Percentiles rank a stretch among this genome's conserved stretches.
Conservation (phyloP, 768 basidiomycete genomes). For the Leucocoprinus sp. region DNA sequence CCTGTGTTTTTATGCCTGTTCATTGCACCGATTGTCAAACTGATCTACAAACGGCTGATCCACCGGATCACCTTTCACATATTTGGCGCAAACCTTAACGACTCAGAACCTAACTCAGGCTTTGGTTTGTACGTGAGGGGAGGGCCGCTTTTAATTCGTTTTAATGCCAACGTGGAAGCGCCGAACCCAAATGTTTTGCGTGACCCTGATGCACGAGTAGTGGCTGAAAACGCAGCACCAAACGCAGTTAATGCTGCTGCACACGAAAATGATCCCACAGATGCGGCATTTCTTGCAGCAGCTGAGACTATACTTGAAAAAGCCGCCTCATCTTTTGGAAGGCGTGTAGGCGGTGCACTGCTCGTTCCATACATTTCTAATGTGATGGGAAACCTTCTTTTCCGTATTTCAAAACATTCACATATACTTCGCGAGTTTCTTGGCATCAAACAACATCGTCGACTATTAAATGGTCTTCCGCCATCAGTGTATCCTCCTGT, state of each 20-base stretch:
- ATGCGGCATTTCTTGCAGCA: conserved; percentile 35
- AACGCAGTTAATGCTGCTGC: conserved; percentile 6
- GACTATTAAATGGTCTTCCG: conserved; percentile 11
- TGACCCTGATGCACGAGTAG: conserved; percentile 16
- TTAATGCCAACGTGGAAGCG: conserved; percentile 21
- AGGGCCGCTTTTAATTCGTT: conserved; percentile 28
- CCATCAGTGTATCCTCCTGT: conserved; percentile 12
- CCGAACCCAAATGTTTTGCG: conserved; percentile 18
- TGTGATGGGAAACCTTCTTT: conserved; percentile 54
- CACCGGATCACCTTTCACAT: conserved; percentile 33
- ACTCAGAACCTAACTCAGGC: conserved; percentile 14
- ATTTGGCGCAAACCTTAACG: conserved; percentile 27
- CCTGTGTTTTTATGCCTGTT: conserved; percentile 49
- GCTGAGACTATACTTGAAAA: conserved; percentile 53
- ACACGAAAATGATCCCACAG: conserved; percentile 25
- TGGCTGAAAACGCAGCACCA: too few species aligned
- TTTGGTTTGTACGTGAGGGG: conserved; percentile 20
- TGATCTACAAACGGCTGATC: conserved; percentile 35
- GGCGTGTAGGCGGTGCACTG: conserved; percentile 62
- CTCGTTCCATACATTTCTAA: conserved; percentile 60
- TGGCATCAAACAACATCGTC: conserved; percentile 14
- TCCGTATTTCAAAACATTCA: conserved; percentile 43
- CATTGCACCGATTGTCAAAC: conserved; percentile 39
- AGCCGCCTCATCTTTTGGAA: conserved; percentile 52
- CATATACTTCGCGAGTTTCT: conserved; percentile 31